Base-by-base conservation (phyloP, 345 rosid genomes). In the Arabidopsis suecica region DNA sequence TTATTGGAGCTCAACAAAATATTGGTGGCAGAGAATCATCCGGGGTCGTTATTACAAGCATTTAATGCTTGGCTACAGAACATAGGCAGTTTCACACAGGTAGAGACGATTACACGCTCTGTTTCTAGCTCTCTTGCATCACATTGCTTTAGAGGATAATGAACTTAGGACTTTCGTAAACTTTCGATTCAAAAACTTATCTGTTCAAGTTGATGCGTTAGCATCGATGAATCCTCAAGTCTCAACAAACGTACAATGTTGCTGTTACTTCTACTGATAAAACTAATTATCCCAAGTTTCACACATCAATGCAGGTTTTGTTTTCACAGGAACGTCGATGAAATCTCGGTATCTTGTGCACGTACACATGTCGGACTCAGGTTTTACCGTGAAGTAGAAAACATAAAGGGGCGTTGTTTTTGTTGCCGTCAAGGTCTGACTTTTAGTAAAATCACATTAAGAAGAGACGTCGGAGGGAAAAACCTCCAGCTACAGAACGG, bases 31-130 rank as follows among this genome's bases (percentile, higher is more conserved):
- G 65, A 82, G 89, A 74, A 37, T 83, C 67, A 71, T 92, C 38
- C 90, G 96, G 4, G 93, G 97, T 64, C 94, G 97, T 70, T 83
- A 86, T 81, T 95, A 93, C 82, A 96, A 93, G 45, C 98, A 95
- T 75, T 83, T 95, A 87, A 87, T 95, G 97, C 86, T 78, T 78
- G 81, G 81, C 73, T 78, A 78, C 64, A 72, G 73, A 72, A 78
- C 81, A 72, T 78, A 78, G 59, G 56, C 41, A 62, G 50, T 54
- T 56, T 61, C 59, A 60, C 65, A 71, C 58, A 72, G 77, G 81
- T 78, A 65, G 16, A 36, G 10, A 70, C 16, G 16, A 47, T 20
- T 40, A 45, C 50, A 56, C 36, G 33, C 58, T 74, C 45, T 58
- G 53, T 37, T 74, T 74, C 61, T 65, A 37, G 5, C 60, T 56